Percentiles rank a stretch among this genome's conserved stretches.
Evolutionary conservation across 1,139 yeast species (phyloP).

Genomic region (Waltiozyma sp.): DNA sequence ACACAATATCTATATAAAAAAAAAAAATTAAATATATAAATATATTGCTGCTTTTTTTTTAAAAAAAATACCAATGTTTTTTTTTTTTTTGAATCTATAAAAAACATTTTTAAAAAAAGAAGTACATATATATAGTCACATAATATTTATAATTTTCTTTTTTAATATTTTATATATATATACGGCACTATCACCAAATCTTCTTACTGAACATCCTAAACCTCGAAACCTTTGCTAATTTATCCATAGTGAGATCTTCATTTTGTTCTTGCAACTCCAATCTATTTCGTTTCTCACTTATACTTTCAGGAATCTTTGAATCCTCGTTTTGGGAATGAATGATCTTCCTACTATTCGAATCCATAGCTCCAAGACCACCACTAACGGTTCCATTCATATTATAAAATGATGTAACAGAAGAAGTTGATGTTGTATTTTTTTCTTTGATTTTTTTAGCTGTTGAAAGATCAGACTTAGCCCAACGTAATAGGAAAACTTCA

Average conservation of each 20-base stretch:
- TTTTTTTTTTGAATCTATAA: too few relatives aligned
- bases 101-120: too few relatives aligned
- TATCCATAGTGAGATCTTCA: not conserved
- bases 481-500: not conserved
- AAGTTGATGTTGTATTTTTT: not conserved
- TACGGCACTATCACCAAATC: not conserved
- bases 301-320: not conserved
- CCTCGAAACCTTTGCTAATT: not conserved
- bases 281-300: not conserved
- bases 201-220: not conserved
- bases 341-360: slow-evolving; percentile 33
- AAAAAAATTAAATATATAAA: too few relatives aligned
- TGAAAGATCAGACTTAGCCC: not conserved
- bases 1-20: too few relatives aligned
- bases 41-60: too few relatives aligned
- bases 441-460: not conserved
- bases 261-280: not conserved
- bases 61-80: too few relatives aligned
- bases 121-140: too few relatives aligned
- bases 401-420: not conserved
- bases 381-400: not conserved
- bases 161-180: too few relatives aligned
- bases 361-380: slow-evolving; percentile 52
- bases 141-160: too few relatives aligned
- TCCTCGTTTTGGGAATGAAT: slow-evolving; percentile 20